These are phyloP conservation scores for Clonostachys byssicola DNA, from an alignment of 2,329 filamentous ascomycete genomes.

Conservation along the genomic window DNA sequence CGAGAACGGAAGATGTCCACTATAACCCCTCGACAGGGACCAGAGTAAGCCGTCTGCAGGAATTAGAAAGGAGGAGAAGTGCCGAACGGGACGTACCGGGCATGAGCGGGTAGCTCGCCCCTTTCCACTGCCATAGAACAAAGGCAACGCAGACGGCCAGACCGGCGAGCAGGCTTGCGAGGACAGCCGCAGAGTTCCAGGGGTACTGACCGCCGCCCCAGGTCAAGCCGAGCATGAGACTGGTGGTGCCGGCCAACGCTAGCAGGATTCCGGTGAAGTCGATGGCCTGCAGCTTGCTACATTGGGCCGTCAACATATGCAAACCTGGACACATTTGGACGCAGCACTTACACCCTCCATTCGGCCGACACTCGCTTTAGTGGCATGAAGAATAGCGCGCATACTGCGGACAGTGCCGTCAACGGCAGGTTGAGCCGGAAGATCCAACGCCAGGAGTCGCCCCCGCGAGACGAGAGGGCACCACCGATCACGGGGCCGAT, in stretches of 20 bases:
- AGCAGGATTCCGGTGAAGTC: conserved; percentile 44
- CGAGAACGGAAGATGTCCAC: conserved; percentile 49
- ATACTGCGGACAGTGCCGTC: conserved; percentile 37
- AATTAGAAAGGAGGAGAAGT: neutral
- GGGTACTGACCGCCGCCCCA: conserved; percentile 47
- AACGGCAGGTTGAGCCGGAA: conserved; percentile 50
- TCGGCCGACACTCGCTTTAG: conserved; percentile 47
- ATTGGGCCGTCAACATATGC: neutral
- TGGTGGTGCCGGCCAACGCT: conserved; percentile 43
- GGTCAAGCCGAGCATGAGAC: conserved; percentile 42
- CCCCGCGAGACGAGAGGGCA: conserved; percentile 36
- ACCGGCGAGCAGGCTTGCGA: conserved; percentile 40
- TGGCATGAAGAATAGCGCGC: conserved; percentile 52
- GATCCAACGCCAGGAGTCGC: conserved; percentile 47
- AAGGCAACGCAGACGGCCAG: conserved; percentile 30
- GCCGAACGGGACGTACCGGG: conserved; percentile 24
- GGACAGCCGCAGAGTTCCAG: conserved; percentile 39
- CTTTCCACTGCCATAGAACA: conserved; percentile 44
- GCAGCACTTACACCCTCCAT: conserved; percentile 33
- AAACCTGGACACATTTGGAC: neutral
- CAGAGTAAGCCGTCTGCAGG: conserved; percentile 2
- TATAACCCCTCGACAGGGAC: conserved; percentile 4
- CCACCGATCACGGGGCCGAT: conserved; percentile 51
- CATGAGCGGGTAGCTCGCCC: conserved; percentile 40
- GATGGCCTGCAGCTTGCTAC: conserved; percentile 41